Conservation (phyloP, 2,329 filamentous ascomycete species). For the Berkeleyomyces basicola region DNA sequence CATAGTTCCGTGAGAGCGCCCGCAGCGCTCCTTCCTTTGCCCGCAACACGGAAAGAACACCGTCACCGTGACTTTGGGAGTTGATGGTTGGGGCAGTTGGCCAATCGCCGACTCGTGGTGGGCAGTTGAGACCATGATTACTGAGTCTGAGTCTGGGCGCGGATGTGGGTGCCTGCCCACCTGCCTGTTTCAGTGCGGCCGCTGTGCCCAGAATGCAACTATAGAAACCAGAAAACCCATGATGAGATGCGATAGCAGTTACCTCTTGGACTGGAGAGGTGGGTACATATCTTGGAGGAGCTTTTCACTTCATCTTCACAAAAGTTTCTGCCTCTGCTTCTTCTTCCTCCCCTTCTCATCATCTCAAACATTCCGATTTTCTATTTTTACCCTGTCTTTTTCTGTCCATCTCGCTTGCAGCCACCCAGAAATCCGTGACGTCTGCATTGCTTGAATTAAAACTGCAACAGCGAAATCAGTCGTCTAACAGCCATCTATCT, state of each 20-base stretch:
- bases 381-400: background rate
- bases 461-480: too few species aligned
- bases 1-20: slow-evolving; percentile 8
- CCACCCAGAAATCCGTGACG: too few species aligned
- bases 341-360: background rate
- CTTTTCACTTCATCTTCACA: too few species aligned
- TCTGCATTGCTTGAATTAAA: too few species aligned
- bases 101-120: background rate
- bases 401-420: background rate
- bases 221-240: background rate
- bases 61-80: background rate
- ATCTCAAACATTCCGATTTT: background rate
- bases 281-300: background rate
- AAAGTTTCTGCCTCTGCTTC: background rate
- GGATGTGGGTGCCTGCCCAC: background rate
- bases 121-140: background rate
- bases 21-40: slow-evolving; percentile 9
- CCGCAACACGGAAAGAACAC: slow-evolving; percentile 2
- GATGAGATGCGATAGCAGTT: background rate
- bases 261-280: background rate
- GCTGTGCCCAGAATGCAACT: background rate
- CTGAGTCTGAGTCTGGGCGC: background rate
- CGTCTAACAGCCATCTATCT: too few species aligned
- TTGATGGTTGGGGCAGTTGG: background rate
- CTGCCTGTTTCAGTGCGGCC: background rate